These are phyloP conservation scores for Candida ortonii DNA, from an alignment of 805 yeast genomes.

Conservation along the genomic window DNA sequence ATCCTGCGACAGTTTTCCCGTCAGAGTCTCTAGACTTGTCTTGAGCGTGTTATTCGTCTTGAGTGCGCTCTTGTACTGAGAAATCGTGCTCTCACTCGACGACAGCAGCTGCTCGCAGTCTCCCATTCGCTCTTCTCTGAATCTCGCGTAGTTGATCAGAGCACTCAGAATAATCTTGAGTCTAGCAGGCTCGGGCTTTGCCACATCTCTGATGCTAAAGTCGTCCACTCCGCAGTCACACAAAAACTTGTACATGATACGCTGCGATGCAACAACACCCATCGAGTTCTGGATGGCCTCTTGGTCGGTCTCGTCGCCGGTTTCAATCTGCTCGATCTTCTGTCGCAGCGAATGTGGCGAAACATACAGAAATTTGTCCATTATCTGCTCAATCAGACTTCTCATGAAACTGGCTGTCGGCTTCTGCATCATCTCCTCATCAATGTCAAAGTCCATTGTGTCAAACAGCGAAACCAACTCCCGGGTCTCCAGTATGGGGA, in stretches of 20 bases:
- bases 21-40: constrained; percentile 23
- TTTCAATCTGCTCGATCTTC: constrained; percentile 24
- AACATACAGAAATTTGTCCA: constrained; percentile 33
- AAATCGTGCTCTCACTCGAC: constrained; percentile 49
- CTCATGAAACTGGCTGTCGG: constrained; percentile 34
- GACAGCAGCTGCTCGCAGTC: constrained; percentile 65
- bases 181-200: constrained; percentile 72
- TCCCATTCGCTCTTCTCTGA: constrained; percentile 70
- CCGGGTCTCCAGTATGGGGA: constrained; percentile 31
- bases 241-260: constrained; percentile 60
- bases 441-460: constrained; percentile 29
- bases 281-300: constrained; percentile 38
- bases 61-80: constrained; percentile 41
- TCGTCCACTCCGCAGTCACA: constrained; percentile 75
- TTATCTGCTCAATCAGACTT: constrained; percentile 33
- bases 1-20: constrained; percentile 17
- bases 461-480: constrained; percentile 29
- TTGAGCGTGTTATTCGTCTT: constrained; percentile 40
- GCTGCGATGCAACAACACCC: constrained; percentile 53
- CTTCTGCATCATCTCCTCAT: constrained; percentile 29
- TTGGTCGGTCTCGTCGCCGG: constrained; percentile 16
- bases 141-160: constrained; percentile 79
- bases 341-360: constrained; percentile 31
- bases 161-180: constrained; percentile 71
- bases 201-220: constrained; percentile 69